Percentiles rank a stretch among this genome's conserved stretches.
Conservation (phyloP, 2,329 filamentous ascomycete species). For the Venturia effusa region DNA sequence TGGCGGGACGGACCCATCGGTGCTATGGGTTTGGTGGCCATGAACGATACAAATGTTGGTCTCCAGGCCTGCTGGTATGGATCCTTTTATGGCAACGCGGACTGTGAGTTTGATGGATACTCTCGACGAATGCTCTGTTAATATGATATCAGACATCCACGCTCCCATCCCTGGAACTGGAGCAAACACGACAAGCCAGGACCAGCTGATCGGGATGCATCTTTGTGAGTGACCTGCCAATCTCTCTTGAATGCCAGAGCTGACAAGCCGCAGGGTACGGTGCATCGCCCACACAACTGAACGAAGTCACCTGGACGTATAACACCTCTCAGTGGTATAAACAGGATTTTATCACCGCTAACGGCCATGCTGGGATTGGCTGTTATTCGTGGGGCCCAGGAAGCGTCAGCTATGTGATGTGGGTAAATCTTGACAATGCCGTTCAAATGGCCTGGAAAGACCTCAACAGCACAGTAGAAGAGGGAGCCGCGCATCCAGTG, state of each 20-base stretch:
- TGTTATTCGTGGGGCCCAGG: conserved; percentile 33
- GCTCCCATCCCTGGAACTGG: conserved; percentile 9
- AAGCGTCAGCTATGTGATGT: conserved; percentile 32
- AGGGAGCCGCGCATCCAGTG: conserved; percentile 26
- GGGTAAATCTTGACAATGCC: conserved; percentile 28
- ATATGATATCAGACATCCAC: neutral
- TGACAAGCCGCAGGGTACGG: conserved; percentile 7
- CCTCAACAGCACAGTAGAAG: conserved; percentile 23
- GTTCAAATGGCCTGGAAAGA: conserved; percentile 36
- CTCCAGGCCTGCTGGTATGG: conserved; percentile 12
- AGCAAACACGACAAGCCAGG: conserved; percentile 5
- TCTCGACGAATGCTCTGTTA: neutral
- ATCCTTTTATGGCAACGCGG: conserved; percentile 1
- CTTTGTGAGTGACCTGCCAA: neutral
- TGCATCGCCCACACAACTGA: neutral
- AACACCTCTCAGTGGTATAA: conserved; percentile 11
- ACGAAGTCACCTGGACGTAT: conserved; percentile 12
- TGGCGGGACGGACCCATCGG: conserved; percentile 12
- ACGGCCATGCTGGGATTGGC: conserved; percentile 33
- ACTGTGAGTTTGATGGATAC: neutral
- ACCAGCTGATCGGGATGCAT: conserved; percentile 13
- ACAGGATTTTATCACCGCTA: conserved; percentile 15
- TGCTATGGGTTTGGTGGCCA: conserved; percentile 6
- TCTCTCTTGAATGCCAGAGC: neutral
- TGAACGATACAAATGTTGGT: conserved; percentile 9